Evolutionary conservation across 805 yeast species (phyloP), one percentile per base, ranked within the genome.

Genomic region (Metschnikowia dekortorum): DNA sequence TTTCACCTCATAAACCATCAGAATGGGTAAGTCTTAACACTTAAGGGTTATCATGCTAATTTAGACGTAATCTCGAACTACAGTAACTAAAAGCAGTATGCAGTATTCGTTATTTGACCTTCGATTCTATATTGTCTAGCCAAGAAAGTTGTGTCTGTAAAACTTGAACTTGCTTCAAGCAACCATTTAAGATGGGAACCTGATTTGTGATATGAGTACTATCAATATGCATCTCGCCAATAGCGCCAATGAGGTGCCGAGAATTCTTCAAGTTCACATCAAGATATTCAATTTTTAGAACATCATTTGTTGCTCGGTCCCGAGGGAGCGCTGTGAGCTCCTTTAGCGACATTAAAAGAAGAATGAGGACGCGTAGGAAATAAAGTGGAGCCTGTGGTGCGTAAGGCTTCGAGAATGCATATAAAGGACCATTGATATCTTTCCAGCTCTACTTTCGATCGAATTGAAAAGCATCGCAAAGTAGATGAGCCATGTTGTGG

Each of bases 201-300:
- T 46, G 46, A 8, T 28, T 34, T 3, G 34, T 40, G 14, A 45
- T 39, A 10, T 30, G 45, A 5, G 29, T 22, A 42, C 56, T 45
- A 3, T 39, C 30, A 4, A 22, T 40, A n/a, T 59, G 51, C 28
- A 58, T 53, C 10, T 48, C 48, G 26, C 53, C 45, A 33, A 64
- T 49, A 42, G 58, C 55, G 28, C 47, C 39, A 18, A 71, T 71
- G 36, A 71, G 60, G 46, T 65, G 67, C 28, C 74, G 59, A 13
- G 72, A 68, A 51, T 70, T 70, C 57, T 69, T 68, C 44, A 70
- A 57, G 49, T 70, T 70, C 39, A 63, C 66, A n/a, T 69, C 73
- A 18, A 70, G 61, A 51, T 69, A 70, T 35, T 70, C 75, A 5
- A 63, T 53, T 44, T 68, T 68, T 43, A 70, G 59, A 39, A 61